Base-by-base conservation (phyloP, 2,329 filamentous ascomycete species). In the Botrytis medusae region DNA sequence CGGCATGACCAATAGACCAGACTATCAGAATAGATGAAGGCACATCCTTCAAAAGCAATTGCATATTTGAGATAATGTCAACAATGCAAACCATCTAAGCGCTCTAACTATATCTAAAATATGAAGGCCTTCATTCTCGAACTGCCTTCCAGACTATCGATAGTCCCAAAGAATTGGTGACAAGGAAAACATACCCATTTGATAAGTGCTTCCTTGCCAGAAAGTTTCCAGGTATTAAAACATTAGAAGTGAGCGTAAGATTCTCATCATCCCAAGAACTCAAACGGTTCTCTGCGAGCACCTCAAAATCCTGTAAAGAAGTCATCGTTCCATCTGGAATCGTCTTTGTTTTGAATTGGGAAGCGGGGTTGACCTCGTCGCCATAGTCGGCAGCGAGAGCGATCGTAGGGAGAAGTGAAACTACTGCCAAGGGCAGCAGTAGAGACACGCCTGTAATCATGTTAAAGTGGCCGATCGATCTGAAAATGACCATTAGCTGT, bases 161-260 rank as follows among this genome's bases (percentile, higher is more conserved):
- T 18, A 18, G 9, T 4, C 14, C 6, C 9, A 29, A 32, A 8
- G n/a, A 29, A 8, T 14, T 32, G 67, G 62, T 22, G 60, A 61
- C 25, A 40, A 4, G 18, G 3, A 51, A 20, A 37, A 74, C 73
- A 63, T 75, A 75, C 74, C 75, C 76, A 59, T 78, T 77, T 42
- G 73, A 73, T 2, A 73, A 68, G 4, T 62, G 59, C 22, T 73
- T 54, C 54, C 75, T 75, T 40, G 73, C 60, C 34, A 72, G 74
- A 51, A 72, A 78, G 18, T 73, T 46, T 1, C 74, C 75, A 2
- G 70, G 72, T 12, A 77, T 74, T 20, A 67, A 72, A 25, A 32
- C 54, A 7, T 62, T 63, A 18, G 70, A 72, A 16, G 60, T 73
- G 4, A 77, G 46, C 8, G 25, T 60, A 57, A 72, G 34, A 18